phyloP scores from a whole-genome alignment of 352 stramenopile species.

The Globisporangium iwayamae region DNA sequence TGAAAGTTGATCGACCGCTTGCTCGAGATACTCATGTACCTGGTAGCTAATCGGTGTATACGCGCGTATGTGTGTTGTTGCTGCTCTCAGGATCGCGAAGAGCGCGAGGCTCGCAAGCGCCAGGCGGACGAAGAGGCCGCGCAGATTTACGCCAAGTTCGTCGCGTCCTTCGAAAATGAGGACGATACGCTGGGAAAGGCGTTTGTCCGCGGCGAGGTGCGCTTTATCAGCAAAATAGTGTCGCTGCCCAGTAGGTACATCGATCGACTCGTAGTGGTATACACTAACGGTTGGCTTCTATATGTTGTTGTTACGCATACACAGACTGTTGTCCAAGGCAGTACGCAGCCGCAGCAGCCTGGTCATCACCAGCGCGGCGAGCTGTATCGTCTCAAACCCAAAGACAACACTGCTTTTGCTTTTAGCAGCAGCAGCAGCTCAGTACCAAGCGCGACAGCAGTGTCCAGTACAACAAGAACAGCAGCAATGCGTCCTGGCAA shows the following conservation, averaged over 20 bases:
- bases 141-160: conserved; percentile 88
- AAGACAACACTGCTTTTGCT: neutral
- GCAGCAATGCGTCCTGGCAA: conserved; percentile 14
- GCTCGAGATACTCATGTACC: neutral
- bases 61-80: neutral
- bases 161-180: conserved; percentile 85
- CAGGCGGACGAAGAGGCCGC: conserved; percentile 83
- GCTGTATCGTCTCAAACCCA: conserved; percentile 39
- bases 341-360: neutral
- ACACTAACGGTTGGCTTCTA: neutral
- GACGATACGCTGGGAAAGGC: conserved; percentile 56
- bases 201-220: conserved; percentile 46
- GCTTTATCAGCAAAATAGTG: neutral
- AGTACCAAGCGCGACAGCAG: neutral
- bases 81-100: conserved; percentile 49
- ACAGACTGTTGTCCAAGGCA: conserved; percentile 11
- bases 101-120: conserved; percentile 80
- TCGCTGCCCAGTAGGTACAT: neutral
- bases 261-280: neutral
- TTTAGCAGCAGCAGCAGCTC: neutral
- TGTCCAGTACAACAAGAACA: conserved; percentile 3
- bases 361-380: conserved; percentile 7
- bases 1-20: neutral
- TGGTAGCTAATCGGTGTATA: neutral
- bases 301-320: neutral